phyloP scores from a whole-genome alignment of 345 rosid genomes.

The Abelmoschus esculentus region DNA sequence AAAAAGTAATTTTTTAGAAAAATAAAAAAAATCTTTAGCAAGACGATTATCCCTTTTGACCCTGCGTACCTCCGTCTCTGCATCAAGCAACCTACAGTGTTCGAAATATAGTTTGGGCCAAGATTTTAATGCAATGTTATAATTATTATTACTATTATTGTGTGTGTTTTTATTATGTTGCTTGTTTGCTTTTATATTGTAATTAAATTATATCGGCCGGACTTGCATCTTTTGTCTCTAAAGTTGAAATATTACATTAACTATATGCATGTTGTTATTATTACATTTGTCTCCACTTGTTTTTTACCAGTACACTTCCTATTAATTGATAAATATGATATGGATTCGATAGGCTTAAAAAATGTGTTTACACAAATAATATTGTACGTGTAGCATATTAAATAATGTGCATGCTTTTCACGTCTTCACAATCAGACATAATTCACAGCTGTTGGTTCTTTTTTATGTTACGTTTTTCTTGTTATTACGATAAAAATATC shows the following conservation, averaged over 20 bases:
- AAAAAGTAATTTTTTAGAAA: no score
- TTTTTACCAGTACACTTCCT: no score
- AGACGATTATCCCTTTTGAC: no score
- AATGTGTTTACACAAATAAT: background rate
- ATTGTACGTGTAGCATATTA: background rate
- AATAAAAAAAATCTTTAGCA: no score
- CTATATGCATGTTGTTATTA: slow-evolving; percentile 1
- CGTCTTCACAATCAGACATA: background rate
- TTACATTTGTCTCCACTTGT: background rate
- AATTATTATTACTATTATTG: background rate
- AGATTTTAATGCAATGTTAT: slow-evolving; percentile 9
- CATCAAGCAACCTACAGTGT: background rate
- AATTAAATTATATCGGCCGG: slow-evolving; percentile 7
- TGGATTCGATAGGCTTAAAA: background rate
- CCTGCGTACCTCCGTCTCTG: no score
- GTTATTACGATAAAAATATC: no score
- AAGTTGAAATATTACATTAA: background rate
- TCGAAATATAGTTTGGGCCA: background rate
- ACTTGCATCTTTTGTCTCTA: slow-evolving; percentile 3
- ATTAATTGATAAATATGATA: background rate
- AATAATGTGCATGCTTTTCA: background rate
- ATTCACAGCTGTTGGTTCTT: background rate
- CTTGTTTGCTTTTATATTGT: background rate
- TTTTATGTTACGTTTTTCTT: no score
- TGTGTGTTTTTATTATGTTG: background rate